Evolutionary conservation across 225 moss, liverwort and hornwort species (phyloP).

Genomic region (Rhytidiadelphus loreus): DNA sequence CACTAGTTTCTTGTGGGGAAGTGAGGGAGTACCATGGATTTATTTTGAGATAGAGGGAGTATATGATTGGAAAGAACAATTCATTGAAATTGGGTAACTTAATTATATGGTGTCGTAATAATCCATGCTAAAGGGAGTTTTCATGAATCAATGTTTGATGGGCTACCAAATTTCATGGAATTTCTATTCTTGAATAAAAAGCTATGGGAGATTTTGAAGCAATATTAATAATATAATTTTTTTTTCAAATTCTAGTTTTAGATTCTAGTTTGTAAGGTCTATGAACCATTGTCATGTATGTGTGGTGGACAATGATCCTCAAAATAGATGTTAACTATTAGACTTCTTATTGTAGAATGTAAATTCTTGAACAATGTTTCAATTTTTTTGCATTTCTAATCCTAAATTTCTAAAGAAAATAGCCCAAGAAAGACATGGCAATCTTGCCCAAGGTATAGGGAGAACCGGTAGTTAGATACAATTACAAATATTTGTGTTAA

Average conservation of each 20-base stretch:
- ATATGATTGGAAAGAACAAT: background rate
- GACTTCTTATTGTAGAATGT: background rate
- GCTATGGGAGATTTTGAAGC: too few relatives aligned
- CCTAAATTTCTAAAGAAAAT: too few relatives aligned
- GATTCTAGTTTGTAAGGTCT: too few relatives aligned
- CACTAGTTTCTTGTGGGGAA: background rate
- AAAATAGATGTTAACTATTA: rapidly evolving
- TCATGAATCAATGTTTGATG: background rate
- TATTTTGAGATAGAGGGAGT: background rate
- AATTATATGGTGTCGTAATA: background rate
- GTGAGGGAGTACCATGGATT: background rate
- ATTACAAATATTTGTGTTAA: background rate
- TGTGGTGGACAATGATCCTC: background rate
- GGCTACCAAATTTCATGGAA: background rate
- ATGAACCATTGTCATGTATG: background rate
- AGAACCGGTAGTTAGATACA: rapidly evolving
- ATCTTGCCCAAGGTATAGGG: background rate
- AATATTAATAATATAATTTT: background rate
- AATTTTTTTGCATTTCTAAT: background rate
- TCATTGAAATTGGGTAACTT: background rate
- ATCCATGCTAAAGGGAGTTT: background rate
- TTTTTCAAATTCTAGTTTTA: background rate
- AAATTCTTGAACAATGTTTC: background rate
- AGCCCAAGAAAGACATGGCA: background rate
- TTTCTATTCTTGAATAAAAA: background rate